Percentiles rank a stretch among this genome's conserved stretches.
Evolutionary conservation across 192 early-diverging fungal species (phyloP).

Genomic region (Geranomyces variabilis): DNA sequence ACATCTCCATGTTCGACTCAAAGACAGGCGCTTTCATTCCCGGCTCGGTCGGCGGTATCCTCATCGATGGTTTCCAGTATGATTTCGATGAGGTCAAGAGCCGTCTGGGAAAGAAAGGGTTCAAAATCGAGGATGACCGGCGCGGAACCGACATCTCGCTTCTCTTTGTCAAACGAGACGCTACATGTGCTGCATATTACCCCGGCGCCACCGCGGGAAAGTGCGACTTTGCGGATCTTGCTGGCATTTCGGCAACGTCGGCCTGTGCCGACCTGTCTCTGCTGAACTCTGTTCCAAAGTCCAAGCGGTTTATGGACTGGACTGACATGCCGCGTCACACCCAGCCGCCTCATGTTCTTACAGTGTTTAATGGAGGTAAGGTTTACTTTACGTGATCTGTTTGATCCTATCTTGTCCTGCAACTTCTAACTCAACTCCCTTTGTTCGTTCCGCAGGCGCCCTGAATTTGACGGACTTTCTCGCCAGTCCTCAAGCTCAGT

Average conservation of each 20-base stretch:
- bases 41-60: background rate
- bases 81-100: constrained; percentile 10
- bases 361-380: constrained; percentile 43
- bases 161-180: constrained; percentile 6
- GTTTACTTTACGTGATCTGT: no score
- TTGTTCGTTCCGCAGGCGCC: constrained; percentile 10
- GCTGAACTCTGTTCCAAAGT: background rate
- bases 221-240: constrained; percentile 12
- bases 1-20: constrained; percentile 20
- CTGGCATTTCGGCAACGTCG: background rate
- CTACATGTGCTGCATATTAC: constrained; percentile 2
- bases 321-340: constrained; percentile 2
- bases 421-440: no score
- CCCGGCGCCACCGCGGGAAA: background rate
- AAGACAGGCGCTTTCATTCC: background rate
- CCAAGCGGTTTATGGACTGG: constrained; percentile 27
- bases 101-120: background rate
- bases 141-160: constrained; percentile 17
- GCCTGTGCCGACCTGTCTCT: background rate
- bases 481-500: background rate
- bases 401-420: no score
- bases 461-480: constrained; percentile 47
- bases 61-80: constrained; percentile 31
- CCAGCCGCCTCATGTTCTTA: constrained; percentile 29
- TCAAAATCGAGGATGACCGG: constrained; percentile 13